Evolutionary conservation across 768 basidiomycete genomes (phyloP).

Genomic region (Nidularia pulvinata): DNA sequence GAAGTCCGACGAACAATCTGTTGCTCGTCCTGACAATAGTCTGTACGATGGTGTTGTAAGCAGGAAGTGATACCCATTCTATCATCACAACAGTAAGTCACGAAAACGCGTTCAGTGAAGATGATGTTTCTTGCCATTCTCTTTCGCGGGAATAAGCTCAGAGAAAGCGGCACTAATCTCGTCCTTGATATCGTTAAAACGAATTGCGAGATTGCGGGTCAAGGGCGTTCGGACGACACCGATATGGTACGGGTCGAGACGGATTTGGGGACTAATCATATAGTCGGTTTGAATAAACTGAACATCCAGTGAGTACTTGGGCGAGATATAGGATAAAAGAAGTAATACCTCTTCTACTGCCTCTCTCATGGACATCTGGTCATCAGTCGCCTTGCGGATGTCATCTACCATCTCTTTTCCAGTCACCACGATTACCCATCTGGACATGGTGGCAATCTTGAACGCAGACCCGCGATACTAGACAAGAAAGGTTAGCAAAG

Average conservation of each 20-base stretch:
- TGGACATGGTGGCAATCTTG: conserved; percentile 10
- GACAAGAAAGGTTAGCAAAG: background rate
- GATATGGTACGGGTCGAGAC: conserved; percentile 14
- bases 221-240: conserved; percentile 11
- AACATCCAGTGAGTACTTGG: background rate
- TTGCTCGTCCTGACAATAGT: conserved; percentile 34
- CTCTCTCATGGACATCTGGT: conserved; percentile 17
- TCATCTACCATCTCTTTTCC: conserved; percentile 27
- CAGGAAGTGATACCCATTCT: conserved; percentile 35
- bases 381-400: conserved; percentile 25
- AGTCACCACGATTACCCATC: conserved; percentile 27
- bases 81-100: background rate
- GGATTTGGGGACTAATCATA: conserved; percentile 22
- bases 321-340: background rate
- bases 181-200: conserved; percentile 30
- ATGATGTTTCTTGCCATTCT: conserved; percentile 2
- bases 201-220: conserved; percentile 23
- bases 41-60: conserved; percentile 14
- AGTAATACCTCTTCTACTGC: background rate
- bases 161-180: conserved; percentile 32
- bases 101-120: background rate
- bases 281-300: conserved; percentile 27
- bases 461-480: conserved; percentile 1
- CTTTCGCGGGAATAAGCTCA: conserved; percentile 21
- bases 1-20: conserved; percentile 40